These are phyloP conservation scores for Colletotrichum sp. DNA, from an alignment of 2,329 filamentous ascomycete species.

Conservation along the genomic window DNA sequence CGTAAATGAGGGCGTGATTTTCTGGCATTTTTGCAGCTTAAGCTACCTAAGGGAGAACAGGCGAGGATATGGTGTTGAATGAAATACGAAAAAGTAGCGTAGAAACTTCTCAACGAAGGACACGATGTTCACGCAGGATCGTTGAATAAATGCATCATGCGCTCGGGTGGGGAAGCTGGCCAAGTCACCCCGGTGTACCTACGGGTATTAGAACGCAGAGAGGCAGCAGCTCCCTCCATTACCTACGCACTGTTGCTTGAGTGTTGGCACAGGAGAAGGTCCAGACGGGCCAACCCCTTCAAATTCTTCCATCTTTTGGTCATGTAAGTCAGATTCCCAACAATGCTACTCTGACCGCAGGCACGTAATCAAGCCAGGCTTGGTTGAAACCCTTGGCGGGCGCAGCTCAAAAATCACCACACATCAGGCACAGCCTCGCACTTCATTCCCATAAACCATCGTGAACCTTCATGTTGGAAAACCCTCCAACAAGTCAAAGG, in stretches of 20 bases:
- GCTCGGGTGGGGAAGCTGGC: not conserved
- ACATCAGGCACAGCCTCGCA: not conserved
- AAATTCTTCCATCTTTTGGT: not conserved
- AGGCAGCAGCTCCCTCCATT: not conserved
- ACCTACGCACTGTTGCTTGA: not conserved
- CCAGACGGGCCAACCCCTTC: not conserved
- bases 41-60: no score
- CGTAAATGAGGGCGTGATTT: not conserved
- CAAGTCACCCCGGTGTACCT: not conserved
- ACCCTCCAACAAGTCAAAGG: not conserved
- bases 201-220: not conserved
- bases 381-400: not conserved
- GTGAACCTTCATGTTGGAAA: not conserved
- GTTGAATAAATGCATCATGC: not conserved
- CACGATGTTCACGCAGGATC: not conserved
- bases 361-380: not conserved
- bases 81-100: not conserved
- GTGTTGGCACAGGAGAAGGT: not conserved
- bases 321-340: not conserved
- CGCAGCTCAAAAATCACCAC: not conserved
- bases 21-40: not conserved
- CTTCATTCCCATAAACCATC: not conserved
- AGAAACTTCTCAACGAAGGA: not conserved
- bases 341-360: not conserved
- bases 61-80: not conserved